Evolutionary conservation across 495 filamentous ascomycete species (phyloP), one percentile per base, ranked within the genome.

Genomic region (Lichina pygmaea): DNA sequence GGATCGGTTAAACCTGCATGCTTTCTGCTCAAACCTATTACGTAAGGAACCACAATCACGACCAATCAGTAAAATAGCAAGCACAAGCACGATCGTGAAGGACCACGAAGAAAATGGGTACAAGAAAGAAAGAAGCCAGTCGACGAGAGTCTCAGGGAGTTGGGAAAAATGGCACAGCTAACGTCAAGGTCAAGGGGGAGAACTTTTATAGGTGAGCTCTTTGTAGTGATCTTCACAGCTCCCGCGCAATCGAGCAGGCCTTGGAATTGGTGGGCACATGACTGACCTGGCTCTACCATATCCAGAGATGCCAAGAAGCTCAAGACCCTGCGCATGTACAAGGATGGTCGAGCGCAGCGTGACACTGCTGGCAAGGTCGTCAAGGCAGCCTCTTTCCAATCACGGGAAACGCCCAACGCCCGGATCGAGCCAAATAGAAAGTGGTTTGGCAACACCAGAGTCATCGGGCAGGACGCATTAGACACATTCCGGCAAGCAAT

Each of bases 141-240:
- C 77, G 89, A 58, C 77, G 78, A 61, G 67, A 67, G 68, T 66
- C 82, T 52, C 71, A 92, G 67, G 83, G 84, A 44, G 84, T 85
- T 66, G 63, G 64, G 43, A 69, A 68, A 48, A 77, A 83, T 70
- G 85, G 83, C 53, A 86, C 86, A 80, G 67, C 58, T 48, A 92
- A 95, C 63, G 83, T 94, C 45, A 81, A 76, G 57, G 66, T 71
- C 49, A 97, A 97, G 61, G 89, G 91, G 58, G 91, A 94, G 68
- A 92, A 92, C 60, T 92, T 92, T 62, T 92, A 91, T 60, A 69
- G 81, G 64, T 75, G 65, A 48, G 60, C 4, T 4, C 24, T 24
- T 4, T 4, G 24, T 24, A 24, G 24, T 24, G 24, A 24, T 4
- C 24, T 24, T 24, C 24, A 24, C 24, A 4, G 24, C 24, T 24